Base-by-base conservation (phyloP, 768 basidiomycete genomes). In the Pholiota conissans region DNA sequence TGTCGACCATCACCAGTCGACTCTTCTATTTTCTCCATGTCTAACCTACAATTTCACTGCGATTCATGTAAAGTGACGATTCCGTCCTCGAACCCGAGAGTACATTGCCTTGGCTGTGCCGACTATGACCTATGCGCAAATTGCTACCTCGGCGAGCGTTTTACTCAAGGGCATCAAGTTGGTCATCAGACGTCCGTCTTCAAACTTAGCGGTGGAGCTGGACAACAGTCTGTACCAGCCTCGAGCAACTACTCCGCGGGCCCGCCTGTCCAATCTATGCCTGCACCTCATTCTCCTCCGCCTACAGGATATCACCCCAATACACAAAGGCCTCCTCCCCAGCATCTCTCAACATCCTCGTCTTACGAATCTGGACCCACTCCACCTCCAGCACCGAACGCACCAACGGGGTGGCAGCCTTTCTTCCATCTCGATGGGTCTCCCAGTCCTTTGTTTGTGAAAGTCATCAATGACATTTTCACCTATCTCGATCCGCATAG, bases 71-170 rank as follows among this genome's bases (percentile, higher is more conserved):
- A 22, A 26, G 29, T 32, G 27, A 34, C 26, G 5, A 56, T 60
- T 35, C 34, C 40, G 7, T 24, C 55, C 6, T 20, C 35, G n/a
- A 52, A 60, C 16, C 55, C 59, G 4, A 55, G 55, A 6, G 50
- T 56, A 6, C 59, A 52, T 39, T 60, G 59, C 22, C 49, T 60
- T 6, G 49, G 35, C 30, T 60, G 59, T 28, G 32, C 45, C n/a
- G 46, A 60, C 26, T 60, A 56, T 32, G 59, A 60, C 35, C n/a
- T n/a, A n/a, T n/a, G n/a, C n/a, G n/a, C n/a, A n/a, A n/a, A n/a
- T n/a, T n/a, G n/a, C n/a, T n/a, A n/a, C n/a, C 59, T 60, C 9
- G 59, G 50, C 18, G 59, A 56, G 37, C 59, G 59, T 5, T 52
- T 28, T 47, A 48, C 55, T 14, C 37, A 32, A 7, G 49, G 54